phyloP scores from a whole-genome alignment of 164 flowering plant genomes.

The Magnolia changhungtana region DNA sequence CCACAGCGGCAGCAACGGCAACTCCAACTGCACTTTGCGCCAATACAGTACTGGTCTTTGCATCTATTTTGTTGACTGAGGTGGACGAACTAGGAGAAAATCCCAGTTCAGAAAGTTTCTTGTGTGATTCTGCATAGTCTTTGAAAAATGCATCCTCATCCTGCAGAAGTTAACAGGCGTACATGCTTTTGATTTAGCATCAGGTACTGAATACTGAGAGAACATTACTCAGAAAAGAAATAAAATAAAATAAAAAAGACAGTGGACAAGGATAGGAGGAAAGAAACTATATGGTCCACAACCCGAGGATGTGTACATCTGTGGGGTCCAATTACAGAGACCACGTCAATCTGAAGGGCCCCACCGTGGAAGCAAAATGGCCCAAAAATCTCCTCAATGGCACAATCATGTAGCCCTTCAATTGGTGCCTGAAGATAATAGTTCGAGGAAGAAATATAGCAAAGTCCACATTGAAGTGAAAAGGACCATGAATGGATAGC shows the following conservation, averaged over 20 bases:
- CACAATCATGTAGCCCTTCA: background rate
- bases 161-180: background rate
- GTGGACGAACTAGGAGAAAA: conserved; percentile 35
- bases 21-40: conserved; percentile 70
- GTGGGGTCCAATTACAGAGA: background rate
- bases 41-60: conserved; percentile 28
- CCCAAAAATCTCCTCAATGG: background rate
- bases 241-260: too few relatives aligned
- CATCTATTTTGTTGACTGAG: conserved; percentile 17
- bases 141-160: conserved; percentile 72
- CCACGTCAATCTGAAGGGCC: background rate
- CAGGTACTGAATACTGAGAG: background rate
- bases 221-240: background rate
- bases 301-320: background rate
- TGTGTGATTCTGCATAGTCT: conserved; percentile 85
- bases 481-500: background rate
- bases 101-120: conserved; percentile 82
- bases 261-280: background rate
- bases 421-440: background rate
- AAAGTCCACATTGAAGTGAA: background rate
- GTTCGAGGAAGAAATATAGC: background rate
- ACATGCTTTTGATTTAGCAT: background rate
- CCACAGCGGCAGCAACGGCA: conserved; percentile 62
- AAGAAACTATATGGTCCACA: background rate
- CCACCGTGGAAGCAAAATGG: background rate